phyloP scores from a whole-genome alignment of 192 early-diverging fungal species.

The Geranomyces variabilis region DNA sequence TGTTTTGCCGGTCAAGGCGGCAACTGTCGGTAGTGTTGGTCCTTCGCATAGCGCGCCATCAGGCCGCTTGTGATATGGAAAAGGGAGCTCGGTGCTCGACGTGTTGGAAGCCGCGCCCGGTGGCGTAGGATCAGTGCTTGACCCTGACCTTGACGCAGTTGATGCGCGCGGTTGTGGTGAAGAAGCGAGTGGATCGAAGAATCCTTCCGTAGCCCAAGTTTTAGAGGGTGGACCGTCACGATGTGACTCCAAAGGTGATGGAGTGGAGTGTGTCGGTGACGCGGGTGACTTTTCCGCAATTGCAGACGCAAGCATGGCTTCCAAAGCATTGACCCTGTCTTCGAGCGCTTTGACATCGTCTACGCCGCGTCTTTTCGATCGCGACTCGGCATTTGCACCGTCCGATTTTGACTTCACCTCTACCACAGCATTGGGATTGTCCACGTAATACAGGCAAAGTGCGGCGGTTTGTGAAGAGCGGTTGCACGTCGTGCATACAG shows the following conservation, averaged over 20 bases:
- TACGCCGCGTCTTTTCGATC: not conserved
- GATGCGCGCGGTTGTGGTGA: too few species aligned
- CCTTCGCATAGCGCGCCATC: not conserved
- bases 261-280: not conserved
- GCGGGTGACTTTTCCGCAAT: constrained; percentile 1
- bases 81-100: not conserved
- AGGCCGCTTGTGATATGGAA: not conserved
- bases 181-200: constrained; percentile 1
- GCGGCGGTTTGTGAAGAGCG: constrained; percentile 13
- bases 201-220: not conserved
- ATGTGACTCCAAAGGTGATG: not conserved
- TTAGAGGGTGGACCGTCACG: not conserved
- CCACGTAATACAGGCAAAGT: constrained; percentile 26
- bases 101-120: not conserved
- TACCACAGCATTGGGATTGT: constrained; percentile 21
- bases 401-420: not conserved
- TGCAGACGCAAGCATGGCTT: constrained; percentile 30
- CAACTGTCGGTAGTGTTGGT: constrained; percentile 6
- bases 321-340: constrained; percentile 32
- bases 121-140: not conserved
- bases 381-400: not conserved
- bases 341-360: constrained; percentile 29
- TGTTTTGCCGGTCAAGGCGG: constrained; percentile 1
- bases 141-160: not conserved
- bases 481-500: constrained; percentile 29